phyloP scores from a whole-genome alignment of 2,329 filamentous ascomycete species.

The Diplodia seriata region DNA sequence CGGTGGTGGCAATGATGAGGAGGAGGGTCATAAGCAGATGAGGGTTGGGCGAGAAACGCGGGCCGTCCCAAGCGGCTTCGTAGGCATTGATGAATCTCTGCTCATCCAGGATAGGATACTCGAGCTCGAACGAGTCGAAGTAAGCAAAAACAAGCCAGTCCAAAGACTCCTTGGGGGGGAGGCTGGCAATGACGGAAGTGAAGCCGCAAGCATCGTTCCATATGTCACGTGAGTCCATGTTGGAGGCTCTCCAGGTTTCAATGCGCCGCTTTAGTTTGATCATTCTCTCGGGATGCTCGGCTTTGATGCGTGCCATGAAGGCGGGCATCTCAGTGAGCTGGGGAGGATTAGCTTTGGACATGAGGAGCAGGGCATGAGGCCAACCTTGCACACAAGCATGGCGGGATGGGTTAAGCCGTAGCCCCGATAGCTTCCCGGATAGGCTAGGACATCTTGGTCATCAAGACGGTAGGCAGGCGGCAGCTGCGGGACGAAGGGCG shows the following conservation, averaged over 20 bases:
- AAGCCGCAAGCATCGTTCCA: constrained; percentile 10
- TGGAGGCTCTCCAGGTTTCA: constrained; percentile 3
- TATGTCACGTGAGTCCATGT: constrained; percentile 24
- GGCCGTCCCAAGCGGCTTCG: constrained; percentile 17
- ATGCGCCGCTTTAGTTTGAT: constrained; percentile 9
- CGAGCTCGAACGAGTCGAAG: constrained; percentile 22
- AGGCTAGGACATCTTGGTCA: neutral
- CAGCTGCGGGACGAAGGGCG: constrained; percentile 4
- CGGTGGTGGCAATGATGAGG: constrained; percentile 9
- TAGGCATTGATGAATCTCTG: constrained; percentile 17
- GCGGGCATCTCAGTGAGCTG: constrained; percentile 22
- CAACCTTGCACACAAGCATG: constrained; percentile 20
- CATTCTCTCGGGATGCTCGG: neutral
- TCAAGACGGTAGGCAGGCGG: constrained; percentile 3
- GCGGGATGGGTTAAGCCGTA: constrained; percentile 20
- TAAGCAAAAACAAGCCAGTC: constrained; percentile 17
- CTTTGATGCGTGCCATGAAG: constrained; percentile 12
- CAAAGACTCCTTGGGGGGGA: constrained; percentile 3
- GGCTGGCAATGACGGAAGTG: constrained; percentile 18
- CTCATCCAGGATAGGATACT: constrained; percentile 24
- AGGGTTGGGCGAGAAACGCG: constrained; percentile 5
- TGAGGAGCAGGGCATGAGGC: neutral
- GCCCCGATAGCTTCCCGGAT: constrained; percentile 20
- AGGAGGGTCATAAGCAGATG: constrained; percentile 20
- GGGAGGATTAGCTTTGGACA: neutral